Conservation (phyloP, 2,329 filamentous ascomycete species). For the Alternaria sp. region DNA sequence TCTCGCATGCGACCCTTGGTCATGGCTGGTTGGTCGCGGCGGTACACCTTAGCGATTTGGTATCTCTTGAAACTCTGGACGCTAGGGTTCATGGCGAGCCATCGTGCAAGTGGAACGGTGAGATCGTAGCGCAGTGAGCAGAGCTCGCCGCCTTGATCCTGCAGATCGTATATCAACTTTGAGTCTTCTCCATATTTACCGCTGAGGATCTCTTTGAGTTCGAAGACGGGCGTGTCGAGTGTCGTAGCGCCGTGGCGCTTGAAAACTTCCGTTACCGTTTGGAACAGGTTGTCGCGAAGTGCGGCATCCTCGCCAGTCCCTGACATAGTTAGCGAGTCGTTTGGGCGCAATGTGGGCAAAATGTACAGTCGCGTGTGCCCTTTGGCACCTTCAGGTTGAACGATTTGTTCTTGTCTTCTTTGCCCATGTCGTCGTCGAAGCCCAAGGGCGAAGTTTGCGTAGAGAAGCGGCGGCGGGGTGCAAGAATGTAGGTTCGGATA, state of each 20-base stretch:
- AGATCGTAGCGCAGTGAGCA: slow-evolving; percentile 86
- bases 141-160: slow-evolving; percentile 85
- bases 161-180: slow-evolving; percentile 89
- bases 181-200: slow-evolving; percentile 94
- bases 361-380: slow-evolving; percentile 82
- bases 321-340: slow-evolving; percentile 23
- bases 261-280: slow-evolving; percentile 43
- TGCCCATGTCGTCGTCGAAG: slow-evolving; percentile 52
- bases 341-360: slow-evolving; percentile 48
- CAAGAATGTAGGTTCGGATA: slow-evolving; percentile 9
- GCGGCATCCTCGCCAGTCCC: slow-evolving; percentile 44
- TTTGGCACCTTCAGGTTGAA: slow-evolving; percentile 87
- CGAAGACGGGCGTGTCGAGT: slow-evolving; percentile 73
- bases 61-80: slow-evolving; percentile 89
- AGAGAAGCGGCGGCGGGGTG: slow-evolving; percentile 24
- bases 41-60: slow-evolving; percentile 92
- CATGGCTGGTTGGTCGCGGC: slow-evolving; percentile 77
- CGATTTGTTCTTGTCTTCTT: slow-evolving; percentile 49
- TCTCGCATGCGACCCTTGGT: slow-evolving; percentile 92
- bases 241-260: slow-evolving; percentile 48
- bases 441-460: slow-evolving; percentile 17
- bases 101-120: slow-evolving; percentile 89
- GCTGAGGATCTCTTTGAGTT: slow-evolving; percentile 82
- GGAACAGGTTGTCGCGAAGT: slow-evolving; percentile 46
- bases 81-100: slow-evolving; percentile 87